A percentile compares a stretch with the other conserved stretches of the same genome.
phyloP scores from a whole-genome alignment of 2,329 filamentous ascomycete genomes.

The Bipolaris bicolor region DNA sequence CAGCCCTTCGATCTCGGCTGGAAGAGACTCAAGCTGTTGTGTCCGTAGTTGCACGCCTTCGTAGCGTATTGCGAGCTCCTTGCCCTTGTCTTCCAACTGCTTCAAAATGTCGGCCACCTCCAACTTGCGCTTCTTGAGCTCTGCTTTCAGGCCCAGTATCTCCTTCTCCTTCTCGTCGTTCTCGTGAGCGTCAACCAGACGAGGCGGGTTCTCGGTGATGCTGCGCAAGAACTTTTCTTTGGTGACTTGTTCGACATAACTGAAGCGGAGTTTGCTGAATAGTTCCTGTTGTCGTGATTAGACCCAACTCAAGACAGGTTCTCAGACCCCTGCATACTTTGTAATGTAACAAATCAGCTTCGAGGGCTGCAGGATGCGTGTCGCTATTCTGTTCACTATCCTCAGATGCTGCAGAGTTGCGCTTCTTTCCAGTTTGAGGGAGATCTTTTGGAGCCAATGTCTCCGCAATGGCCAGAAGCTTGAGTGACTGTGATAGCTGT shows the following conservation, averaged over 20 bases:
- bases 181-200: slow-evolving; percentile 81
- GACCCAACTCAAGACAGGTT: not conserved
- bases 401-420: slow-evolving; percentile 69
- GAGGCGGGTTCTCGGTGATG: slow-evolving; percentile 87
- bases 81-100: slow-evolving; percentile 70
- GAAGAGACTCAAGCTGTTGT: slow-evolving; percentile 58
- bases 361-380: slow-evolving; percentile 71
- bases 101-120: slow-evolving; percentile 76
- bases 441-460: slow-evolving; percentile 66
- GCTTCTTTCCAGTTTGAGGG: slow-evolving; percentile 49
- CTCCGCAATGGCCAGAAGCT: slow-evolving; percentile 78
- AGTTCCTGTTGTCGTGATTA: slow-evolving; percentile 66
- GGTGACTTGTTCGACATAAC: slow-evolving; percentile 96
- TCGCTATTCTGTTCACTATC: slow-evolving; percentile 69
- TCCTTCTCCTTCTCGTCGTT: slow-evolving; percentile 66
- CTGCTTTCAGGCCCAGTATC: slow-evolving; percentile 71
- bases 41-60: slow-evolving; percentile 61
- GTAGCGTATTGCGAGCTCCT: slow-evolving; percentile 64
- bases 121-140: slow-evolving; percentile 78
- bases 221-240: slow-evolving; percentile 97
- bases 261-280: slow-evolving; percentile 95
- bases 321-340: slow-evolving; percentile 56
- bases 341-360: slow-evolving; percentile 87
- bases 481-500: slow-evolving; percentile 65
- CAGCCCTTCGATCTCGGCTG: slow-evolving; percentile 59